Evolutionary conservation across 2,329 filamentous ascomycete genomes (phyloP), one percentile per base, ranked within the genome.

Genomic region (Dactylellina parvicollis): DNA sequence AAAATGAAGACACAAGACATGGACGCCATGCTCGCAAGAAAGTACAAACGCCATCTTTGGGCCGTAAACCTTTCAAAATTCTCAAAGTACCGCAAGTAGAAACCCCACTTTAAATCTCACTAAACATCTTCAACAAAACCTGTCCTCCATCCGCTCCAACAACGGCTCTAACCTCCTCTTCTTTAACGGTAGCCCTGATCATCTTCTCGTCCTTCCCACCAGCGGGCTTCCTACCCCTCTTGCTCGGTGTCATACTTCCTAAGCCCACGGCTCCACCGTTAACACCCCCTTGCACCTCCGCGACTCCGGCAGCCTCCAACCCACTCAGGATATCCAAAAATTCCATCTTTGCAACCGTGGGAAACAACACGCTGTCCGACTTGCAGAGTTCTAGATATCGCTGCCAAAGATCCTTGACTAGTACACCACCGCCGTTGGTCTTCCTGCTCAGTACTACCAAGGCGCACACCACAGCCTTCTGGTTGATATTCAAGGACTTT

Each of bases 271-370:
- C 32, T 14, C 50, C 55, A 28, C 52, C 54, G 24, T 28, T 56
- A 14, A 18, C 36, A 7, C 36, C 54, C 16, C 46, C 55, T 14
- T 50, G 78, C 4, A 89, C 81, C 80, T 89, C 85, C 4, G 97
- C 85, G 20, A 98, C 83, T 1, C 92, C 93, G 49, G 96, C 82
- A 0, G 93, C 95, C 82, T 99, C 95, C 57, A 99, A 82, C 77
- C 92, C 96, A 34, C 90, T 89, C 18, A 97, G 85, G 3, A 99
- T 93, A 81, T 99, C 95, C 67, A 92, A 88, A 81, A 99, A 99
- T 80, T 99, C 95, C 3, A 92, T 95, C 78, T 87, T 90, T 1
- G 92, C 95, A 1, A 99, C 86, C 0, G 94, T 91, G 76, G 96
- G 92, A 16, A 73, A 73, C 1, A 99, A 85, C 8, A 96, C 85